Evolutionary conservation across 140 eudicot genomes (phyloP), one percentile per base, ranked within the genome.

Genomic region (Ambrosia hybrid): DNA sequence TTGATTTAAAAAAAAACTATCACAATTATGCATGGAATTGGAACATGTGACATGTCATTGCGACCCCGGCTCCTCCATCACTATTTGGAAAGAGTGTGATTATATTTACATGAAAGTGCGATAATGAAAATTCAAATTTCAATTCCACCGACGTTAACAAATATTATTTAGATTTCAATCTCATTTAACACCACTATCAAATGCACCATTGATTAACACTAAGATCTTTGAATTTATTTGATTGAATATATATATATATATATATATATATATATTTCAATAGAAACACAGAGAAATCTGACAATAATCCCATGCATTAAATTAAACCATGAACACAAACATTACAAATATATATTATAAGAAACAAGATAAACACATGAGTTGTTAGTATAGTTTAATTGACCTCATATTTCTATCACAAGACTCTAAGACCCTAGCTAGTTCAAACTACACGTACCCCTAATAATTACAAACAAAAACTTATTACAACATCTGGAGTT

Each of bases 401-500:
- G 56, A 56, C 75, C 78, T 80, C 84, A 46, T 65, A 75, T 65
- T 17, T 63, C 53, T 73, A 57, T 57, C 66, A 60, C 68, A 56
- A 56, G 57, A 57, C 70, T 64, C 73, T 80, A 71, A 60, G 46
- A 53, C 30, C 38, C 38, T 26, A 58, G 4, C 38, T 26, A 58
- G 4, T 26, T 58, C 64, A 70, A 80, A 75, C 74, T 80, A 45
- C 68, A 80, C 51, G 26, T 21, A 21, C 70, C 80, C 65, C 26
- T 21, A 21, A 21, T 74, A 76, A 71, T 59, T 76, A 75, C 67
- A 80, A 75, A 70, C 52, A 69, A 55, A 68, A 79, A 56, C 74
- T 34, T 53, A 80, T 75, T 72, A 75, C 81, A 80, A 46, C 84
- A 80, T 80, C 6, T 80, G 84, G 81, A 80, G 80, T 75, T 80